phyloP scores from a whole-genome alignment of 345 rosid genomes.

The Bretschneidera sinensis region DNA sequence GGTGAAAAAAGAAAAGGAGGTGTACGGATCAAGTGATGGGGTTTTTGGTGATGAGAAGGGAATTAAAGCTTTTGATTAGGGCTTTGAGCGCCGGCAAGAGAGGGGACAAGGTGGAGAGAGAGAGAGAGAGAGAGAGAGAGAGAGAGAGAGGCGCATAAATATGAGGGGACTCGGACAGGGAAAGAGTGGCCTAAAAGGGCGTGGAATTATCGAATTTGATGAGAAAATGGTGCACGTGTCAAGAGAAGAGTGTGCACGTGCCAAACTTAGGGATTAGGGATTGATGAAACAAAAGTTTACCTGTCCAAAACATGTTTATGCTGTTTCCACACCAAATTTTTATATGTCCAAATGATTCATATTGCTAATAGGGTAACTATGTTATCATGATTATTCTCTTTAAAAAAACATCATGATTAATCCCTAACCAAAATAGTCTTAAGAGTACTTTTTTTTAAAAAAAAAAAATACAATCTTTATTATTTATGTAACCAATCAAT shows the following conservation, averaged over 20 bases:
- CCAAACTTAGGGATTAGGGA: slow-evolving; percentile 16
- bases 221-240: slow-evolving; percentile 28
- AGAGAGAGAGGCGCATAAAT: slow-evolving; percentile 18
- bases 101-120: slow-evolving; percentile 1
- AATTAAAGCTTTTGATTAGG: slow-evolving; percentile 1
- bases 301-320: no score
- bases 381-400: no score
- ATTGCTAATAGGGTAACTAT: no score
- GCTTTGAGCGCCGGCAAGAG: slow-evolving; percentile 36
- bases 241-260: slow-evolving; percentile 31
- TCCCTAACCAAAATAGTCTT: no score
- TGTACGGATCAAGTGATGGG: neutral
- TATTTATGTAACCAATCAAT: no score
- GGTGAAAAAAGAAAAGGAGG: neutral
- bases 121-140: slow-evolving; percentile 19
- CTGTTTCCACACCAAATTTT: no score
- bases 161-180: slow-evolving; percentile 9
- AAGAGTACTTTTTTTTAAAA: no score
- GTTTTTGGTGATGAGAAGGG: no score
- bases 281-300: no score
- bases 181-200: slow-evolving; percentile 19
- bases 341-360: no score
- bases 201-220: slow-evolving; percentile 28
- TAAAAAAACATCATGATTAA: no score
- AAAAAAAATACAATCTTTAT: no score